A percentile compares a stretch with the other conserved stretches of the same genome.
Evolutionary conservation across 1,284 basidiomycete species (phyloP).

Genomic region (Agroathelia rolfsii): DNA sequence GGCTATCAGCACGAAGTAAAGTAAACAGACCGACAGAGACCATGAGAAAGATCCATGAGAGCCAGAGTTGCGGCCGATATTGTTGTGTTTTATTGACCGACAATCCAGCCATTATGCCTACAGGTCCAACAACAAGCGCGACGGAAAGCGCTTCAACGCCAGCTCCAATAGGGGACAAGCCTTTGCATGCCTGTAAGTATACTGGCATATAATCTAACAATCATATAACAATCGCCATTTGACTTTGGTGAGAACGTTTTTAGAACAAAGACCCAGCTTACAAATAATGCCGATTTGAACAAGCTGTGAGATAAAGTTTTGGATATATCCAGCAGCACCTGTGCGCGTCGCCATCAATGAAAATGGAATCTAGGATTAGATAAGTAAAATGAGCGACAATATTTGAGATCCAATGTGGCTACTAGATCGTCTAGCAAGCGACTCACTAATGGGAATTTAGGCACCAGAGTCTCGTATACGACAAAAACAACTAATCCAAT

Average conservation of each 20-base stretch:
- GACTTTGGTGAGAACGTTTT: too few species aligned
- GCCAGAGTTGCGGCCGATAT: slow-evolving; percentile 22
- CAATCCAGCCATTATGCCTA: slow-evolving; percentile 20
- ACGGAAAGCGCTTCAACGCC: slow-evolving; percentile 30
- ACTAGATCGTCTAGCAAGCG: too few species aligned
- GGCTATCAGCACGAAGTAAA: slow-evolving; percentile 20
- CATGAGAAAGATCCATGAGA: slow-evolving; percentile 21
- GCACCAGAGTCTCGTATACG: slow-evolving; percentile 14
- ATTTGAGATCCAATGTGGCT: not conserved
- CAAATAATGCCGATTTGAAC: slow-evolving; percentile 12
- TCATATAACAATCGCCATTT: not conserved
- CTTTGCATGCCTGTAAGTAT: slow-evolving; percentile 34
- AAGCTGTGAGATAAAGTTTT: slow-evolving; percentile 10
- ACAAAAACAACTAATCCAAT: slow-evolving; percentile 15
- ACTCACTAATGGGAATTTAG: slow-evolving; percentile 16
- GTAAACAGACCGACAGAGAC: slow-evolving; percentile 18
- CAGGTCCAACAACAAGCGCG: slow-evolving; percentile 20
- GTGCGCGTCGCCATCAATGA: slow-evolving; percentile 20
- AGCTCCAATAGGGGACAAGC: slow-evolving; percentile 26
- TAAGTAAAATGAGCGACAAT: not conserved
- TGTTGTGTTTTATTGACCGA: slow-evolving; percentile 19
- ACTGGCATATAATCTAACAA: slow-evolving; percentile 21
- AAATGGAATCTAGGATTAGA: slow-evolving; percentile 17
- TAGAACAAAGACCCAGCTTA: not conserved
- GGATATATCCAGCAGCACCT: slow-evolving; percentile 20